These are phyloP conservation scores for Senna tora DNA, from an alignment of 306 rosid species.

Conservation along the genomic window DNA sequence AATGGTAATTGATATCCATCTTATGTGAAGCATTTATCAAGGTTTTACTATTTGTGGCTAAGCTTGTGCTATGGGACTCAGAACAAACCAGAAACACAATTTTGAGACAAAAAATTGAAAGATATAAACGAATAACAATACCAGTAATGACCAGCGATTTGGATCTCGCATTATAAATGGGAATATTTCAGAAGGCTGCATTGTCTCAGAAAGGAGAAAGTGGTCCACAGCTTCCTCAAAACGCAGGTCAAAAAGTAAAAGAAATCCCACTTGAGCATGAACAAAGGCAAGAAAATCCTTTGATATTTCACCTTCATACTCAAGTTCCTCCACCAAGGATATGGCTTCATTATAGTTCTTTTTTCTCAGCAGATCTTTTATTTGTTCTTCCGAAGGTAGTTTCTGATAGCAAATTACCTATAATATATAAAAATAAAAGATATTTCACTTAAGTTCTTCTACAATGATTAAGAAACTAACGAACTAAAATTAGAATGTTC, in stretches of 20 bases:
- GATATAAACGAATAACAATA: conserved; percentile 38
- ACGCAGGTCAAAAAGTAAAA: conserved; percentile 90
- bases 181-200: conserved; percentile 97
- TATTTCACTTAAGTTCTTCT: conserved; percentile 18
- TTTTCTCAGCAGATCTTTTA: conserved; percentile 86
- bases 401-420: conserved; percentile 86
- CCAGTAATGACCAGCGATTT: conserved; percentile 98
- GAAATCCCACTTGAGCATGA: conserved; percentile 98
- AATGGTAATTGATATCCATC: conserved; percentile 6
- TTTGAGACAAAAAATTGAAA: conserved; percentile 5
- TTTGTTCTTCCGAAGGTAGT: conserved; percentile 86
- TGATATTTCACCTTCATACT: conserved; percentile 83
- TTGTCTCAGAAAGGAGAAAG: conserved; percentile 83
- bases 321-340: conserved; percentile 89
- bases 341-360: conserved; percentile 86
- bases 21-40: conserved; percentile 26
- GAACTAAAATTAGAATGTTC: conserved; percentile 3
- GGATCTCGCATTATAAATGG: conserved; percentile 97
- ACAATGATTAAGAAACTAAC: conserved; percentile 22
- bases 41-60: conserved; percentile 3
- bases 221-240: conserved; percentile 98
- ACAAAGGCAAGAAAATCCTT: conserved; percentile 88
- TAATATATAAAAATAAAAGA: conserved; percentile 33
- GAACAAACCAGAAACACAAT: conserved; percentile 25
- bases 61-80: conserved; percentile 12